These are phyloP conservation scores for Trypanosoma caninum DNA, from an alignment of 208 protist species.

Conservation along the genomic window DNA sequence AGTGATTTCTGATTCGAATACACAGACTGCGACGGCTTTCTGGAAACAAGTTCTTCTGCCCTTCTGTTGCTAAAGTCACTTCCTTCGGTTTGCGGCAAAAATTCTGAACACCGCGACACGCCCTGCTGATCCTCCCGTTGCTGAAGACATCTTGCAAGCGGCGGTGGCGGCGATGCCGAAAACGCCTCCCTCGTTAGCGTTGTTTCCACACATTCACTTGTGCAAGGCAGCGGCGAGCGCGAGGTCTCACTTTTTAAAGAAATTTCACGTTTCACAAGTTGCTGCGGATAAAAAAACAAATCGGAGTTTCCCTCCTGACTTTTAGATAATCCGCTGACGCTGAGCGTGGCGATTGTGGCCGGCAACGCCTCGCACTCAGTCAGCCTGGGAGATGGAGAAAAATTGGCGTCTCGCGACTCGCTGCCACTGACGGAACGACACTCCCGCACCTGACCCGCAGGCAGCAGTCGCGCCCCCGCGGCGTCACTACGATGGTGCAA, in stretches of 20 bases:
- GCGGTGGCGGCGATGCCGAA: constrained; percentile 5
- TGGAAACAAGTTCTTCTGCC: neutral
- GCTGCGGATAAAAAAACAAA: neutral
- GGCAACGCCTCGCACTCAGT: neutral
- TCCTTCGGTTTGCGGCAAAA: neutral
- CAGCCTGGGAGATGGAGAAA: constrained; percentile 4
- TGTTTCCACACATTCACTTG: too few species aligned
- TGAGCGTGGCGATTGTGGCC: too few species aligned
- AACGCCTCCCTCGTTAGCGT: too few species aligned
- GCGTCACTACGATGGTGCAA: neutral
- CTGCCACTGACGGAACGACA: neutral
- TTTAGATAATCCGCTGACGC: too few species aligned
- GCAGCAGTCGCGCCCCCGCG: neutral
- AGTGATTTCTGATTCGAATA: neutral
- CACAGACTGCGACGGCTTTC: neutral
- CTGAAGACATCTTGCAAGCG: constrained; percentile 6
- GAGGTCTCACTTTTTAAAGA: constrained; percentile 8
- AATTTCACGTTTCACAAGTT: neutral
- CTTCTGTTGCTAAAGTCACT: too few species aligned
- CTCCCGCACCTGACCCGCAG: neutral
- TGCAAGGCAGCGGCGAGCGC: constrained; percentile 9
- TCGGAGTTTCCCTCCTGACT: neutral
- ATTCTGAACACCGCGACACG: neutral
- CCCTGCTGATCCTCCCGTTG: neutral
- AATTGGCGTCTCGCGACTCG: neutral